Percentiles rank a stretch among this genome's conserved stretches.
Evolutionary conservation across 2,329 filamentous ascomycete species (phyloP).

Genomic region (Rutstroemia sydowiana): DNA sequence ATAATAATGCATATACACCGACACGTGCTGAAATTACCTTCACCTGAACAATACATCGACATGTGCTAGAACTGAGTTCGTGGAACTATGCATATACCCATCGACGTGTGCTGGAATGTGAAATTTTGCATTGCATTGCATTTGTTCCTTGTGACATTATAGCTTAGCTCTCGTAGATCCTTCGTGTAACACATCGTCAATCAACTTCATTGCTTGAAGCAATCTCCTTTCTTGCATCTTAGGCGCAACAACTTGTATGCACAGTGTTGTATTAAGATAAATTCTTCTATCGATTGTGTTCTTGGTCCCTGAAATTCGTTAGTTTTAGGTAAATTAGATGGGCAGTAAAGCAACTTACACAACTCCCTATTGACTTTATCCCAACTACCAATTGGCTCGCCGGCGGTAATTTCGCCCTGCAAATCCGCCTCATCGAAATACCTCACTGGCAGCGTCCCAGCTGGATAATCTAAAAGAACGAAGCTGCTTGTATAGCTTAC

Average conservation of each 20-base stretch:
- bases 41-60: too few relatives aligned
- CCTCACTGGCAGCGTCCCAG: constrained; percentile 49
- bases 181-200: constrained; percentile 16
- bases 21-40: too few relatives aligned
- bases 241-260: constrained; percentile 27
- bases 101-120: too few relatives aligned
- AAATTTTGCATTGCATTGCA: too few relatives aligned
- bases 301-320: constrained; percentile 18
- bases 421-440: constrained; percentile 42
- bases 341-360: constrained; percentile 36
- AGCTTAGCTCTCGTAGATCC: neutral
- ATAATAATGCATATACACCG: too few relatives aligned
- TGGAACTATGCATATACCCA: too few relatives aligned
- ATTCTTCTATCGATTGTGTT: constrained; percentile 24
- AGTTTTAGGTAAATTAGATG: neutral
- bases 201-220: constrained; percentile 24
- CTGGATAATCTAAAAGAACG: constrained; percentile 55
- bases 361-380: constrained; percentile 52
- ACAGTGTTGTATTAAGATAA: constrained; percentile 25
- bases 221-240: constrained; percentile 26
- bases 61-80: too few relatives aligned
- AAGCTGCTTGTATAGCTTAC: constrained; percentile 55
- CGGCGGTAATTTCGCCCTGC: constrained; percentile 38
- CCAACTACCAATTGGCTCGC: constrained; percentile 43
- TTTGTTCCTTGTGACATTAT: too few relatives aligned